Conservation (phyloP, 164 flowering plant genomes). For the Platanus orientalis region DNA sequence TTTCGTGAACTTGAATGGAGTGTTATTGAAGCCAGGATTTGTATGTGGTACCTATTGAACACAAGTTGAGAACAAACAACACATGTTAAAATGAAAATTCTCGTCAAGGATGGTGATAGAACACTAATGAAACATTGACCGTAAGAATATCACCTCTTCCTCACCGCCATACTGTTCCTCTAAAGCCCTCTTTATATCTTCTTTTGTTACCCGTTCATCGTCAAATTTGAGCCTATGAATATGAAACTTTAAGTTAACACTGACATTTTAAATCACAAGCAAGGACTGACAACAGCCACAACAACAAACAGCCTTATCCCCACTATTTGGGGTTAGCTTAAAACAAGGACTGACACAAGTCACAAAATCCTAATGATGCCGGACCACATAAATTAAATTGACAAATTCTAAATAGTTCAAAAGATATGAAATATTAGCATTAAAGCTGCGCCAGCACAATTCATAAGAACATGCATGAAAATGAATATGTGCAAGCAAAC, state of each 20-base stretch:
- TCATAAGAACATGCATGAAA: neutral
- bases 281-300: no score
- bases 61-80: conserved; percentile 10
- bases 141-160: conserved; percentile 52
- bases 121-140: neutral
- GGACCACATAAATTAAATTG: neutral
- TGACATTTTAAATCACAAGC: no score
- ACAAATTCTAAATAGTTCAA: neutral
- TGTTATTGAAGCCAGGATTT: conserved; percentile 51
- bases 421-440: neutral
- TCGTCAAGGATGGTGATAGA: neutral
- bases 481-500: neutral
- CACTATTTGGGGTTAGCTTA: no score
- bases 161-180: conserved; percentile 95
- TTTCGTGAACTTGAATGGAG: conserved; percentile 53
- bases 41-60: conserved; percentile 40
- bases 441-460: neutral
- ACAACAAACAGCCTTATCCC: no score
- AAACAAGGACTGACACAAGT: no score
- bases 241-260: no score
- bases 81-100: neutral
- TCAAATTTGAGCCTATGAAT: conserved; percentile 88
- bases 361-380: neutral
- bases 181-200: conserved; percentile 66
- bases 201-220: conserved; percentile 88